Evolutionary conservation across 495 filamentous ascomycete species (phyloP).

Genomic region (Hyaloscypha finlandica): DNA sequence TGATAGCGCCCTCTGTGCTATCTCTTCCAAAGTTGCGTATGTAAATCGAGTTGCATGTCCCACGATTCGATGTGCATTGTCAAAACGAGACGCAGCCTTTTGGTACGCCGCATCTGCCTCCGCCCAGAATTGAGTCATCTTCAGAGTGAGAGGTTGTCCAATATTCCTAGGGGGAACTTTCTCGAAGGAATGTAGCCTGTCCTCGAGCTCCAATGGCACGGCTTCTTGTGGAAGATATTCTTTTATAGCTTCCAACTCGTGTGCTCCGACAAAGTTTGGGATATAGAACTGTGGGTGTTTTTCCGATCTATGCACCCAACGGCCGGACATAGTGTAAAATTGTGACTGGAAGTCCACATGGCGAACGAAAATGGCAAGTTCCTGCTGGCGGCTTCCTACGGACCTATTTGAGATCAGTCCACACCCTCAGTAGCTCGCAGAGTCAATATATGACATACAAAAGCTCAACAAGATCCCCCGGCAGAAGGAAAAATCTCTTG

Average conservation of each 20-base stretch:
- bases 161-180: slow-evolving; percentile 53
- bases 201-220: slow-evolving; percentile 40
- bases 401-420: slow-evolving; percentile 20
- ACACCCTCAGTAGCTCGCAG: background rate
- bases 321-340: slow-evolving; percentile 71
- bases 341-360: slow-evolving; percentile 62
- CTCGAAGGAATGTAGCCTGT: slow-evolving; percentile 50
- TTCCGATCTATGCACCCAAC: slow-evolving; percentile 62
- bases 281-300: slow-evolving; percentile 60
- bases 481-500: slow-evolving; percentile 48
- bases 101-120: slow-evolving; percentile 54
- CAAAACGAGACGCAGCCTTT: slow-evolving; percentile 50
- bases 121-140: slow-evolving; percentile 53
- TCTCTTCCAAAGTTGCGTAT: slow-evolving; percentile 62
- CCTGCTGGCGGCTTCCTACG: slow-evolving; percentile 44
- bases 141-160: slow-evolving; percentile 48
- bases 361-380: slow-evolving; percentile 70
- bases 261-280: slow-evolving; percentile 59
- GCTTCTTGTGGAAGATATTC: slow-evolving; percentile 59
- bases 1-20: slow-evolving; percentile 52
- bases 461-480: slow-evolving; percentile 76
- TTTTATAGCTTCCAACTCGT: slow-evolving; percentile 59
- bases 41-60: slow-evolving; percentile 47
- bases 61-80: slow-evolving; percentile 49
- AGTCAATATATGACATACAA: slow-evolving; percentile 39